Evolutionary conservation across 73 alveolate genomes (phyloP).

Genomic region (Paramecium caudatum): DNA sequence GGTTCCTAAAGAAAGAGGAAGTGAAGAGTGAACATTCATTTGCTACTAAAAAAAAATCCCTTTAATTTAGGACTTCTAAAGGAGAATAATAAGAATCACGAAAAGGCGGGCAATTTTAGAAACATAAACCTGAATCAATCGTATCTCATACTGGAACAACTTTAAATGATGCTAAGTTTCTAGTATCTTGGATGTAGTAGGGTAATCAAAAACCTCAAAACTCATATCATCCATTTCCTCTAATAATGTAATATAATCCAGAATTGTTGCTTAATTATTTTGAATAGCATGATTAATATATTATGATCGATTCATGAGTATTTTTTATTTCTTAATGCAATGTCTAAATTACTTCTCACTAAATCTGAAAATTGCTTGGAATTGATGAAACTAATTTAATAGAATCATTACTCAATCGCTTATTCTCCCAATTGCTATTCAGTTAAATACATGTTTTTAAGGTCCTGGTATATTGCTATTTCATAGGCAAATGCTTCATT

Average conservation of each 20-base stretch:
- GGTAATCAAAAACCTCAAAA: conserved; percentile 6
- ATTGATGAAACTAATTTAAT: conserved; percentile 19
- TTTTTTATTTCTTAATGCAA: conserved; percentile 12
- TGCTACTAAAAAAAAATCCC: conserved; percentile 29
- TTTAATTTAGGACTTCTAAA: conserved; percentile 8
- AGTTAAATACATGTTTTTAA: conserved; percentile 40
- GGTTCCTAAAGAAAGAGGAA: conserved; percentile 3
- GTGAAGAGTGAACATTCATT: neutral
- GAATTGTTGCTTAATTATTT: conserved; percentile 20
- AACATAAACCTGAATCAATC: conserved; percentile 33
- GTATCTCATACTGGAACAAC: conserved; percentile 3
- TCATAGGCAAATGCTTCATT: conserved; percentile 62
- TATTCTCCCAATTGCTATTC: conserved; percentile 48
- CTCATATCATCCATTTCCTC: conserved; percentile 24
- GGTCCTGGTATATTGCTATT: conserved; percentile 45
- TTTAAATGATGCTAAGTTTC: conserved; percentile 7
- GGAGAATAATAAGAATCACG: neutral
- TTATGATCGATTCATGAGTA: conserved; percentile 31
- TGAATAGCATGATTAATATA: conserved; percentile 48
- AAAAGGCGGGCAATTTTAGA: conserved; percentile 47
- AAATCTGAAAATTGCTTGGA: conserved; percentile 47
- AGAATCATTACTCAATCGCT: conserved; percentile 6
- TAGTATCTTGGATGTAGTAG: neutral
- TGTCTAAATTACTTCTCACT: conserved; percentile 42
- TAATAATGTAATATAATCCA: conserved; percentile 11